Evolutionary conservation across 2,329 filamentous ascomycete genomes (phyloP), one percentile per base, ranked within the genome.

Genomic region (Penicillium sp.): DNA sequence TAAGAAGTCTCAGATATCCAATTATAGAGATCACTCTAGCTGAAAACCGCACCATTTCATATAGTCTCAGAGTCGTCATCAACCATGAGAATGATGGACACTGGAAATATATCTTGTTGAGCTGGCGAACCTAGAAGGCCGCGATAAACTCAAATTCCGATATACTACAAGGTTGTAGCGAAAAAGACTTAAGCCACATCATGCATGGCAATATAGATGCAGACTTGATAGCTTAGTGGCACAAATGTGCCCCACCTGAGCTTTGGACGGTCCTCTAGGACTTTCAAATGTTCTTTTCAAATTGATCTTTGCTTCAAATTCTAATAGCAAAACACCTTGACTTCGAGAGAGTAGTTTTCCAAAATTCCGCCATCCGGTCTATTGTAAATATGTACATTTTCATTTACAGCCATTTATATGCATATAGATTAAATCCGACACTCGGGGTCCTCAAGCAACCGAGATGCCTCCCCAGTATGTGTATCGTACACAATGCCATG

Each of bases 401-500:
- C 23, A 0, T 25, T 9, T n/a, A 11, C 6, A 29, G 15, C 25
- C 43, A 18, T 27, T 8, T 22, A 27, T 27, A 44, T n/a, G 41
- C 20, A 44, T 8, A 9, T n/a, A 15, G 8, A 6, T 49, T 40
- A 41, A 22, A 37, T 35, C 11, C 15, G 46, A 27, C 31, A 37
- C 46, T 49, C 46, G 35, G 31, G 29, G 5, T 40, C 40, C 35
- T 61, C 51, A 9, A 50, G 26, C 8, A 62, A 23, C 41, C 49
- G 50, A 25, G 47, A 49, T 5, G 55, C 51, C 23, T 33, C 48
- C 3, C 55, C 56, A 2, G 37, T 43, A 20, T 49, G 35, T 3
- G 54, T n/a, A 45, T 62, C 61, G 25, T 65, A 61, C 11, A 65
- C 56, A 12, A 64, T 41, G 18, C 56, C 59, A 49, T 64, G 59